Evolutionary conservation across 805 yeast species (phyloP).

Genomic region (Teunomyces kruisii): DNA sequence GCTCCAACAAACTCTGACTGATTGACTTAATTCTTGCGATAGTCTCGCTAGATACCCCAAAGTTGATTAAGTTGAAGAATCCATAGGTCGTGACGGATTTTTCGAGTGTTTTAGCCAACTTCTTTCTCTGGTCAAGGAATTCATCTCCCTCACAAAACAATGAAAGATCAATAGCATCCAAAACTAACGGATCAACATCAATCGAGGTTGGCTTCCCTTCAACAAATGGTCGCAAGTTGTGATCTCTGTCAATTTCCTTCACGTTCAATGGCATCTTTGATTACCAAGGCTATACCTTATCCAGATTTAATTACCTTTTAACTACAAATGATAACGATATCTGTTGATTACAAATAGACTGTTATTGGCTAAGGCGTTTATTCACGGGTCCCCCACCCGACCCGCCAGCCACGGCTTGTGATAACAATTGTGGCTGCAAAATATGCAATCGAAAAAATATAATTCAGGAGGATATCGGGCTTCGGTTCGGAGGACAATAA

Average conservation of each 20-base stretch:
- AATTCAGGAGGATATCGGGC: too few relatives aligned
- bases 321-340: neutral
- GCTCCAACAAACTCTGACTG: conserved; percentile 11
- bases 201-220: conserved; percentile 8
- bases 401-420: neutral
- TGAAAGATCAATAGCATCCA: conserved; percentile 10
- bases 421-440: neutral
- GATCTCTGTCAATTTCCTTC: conserved; percentile 7
- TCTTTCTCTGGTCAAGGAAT: conserved; percentile 3
- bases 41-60: conserved; percentile 7
- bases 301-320: neutral
- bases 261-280: neutral
- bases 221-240: conserved; percentile 11
- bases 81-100: conserved; percentile 10
- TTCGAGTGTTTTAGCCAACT: conserved; percentile 9
- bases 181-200: conserved; percentile 4
- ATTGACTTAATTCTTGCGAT: conserved; percentile 7
- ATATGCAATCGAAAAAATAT: neutral
- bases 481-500: too few relatives aligned
- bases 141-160: conserved; percentile 7
- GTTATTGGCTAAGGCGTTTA: neutral
- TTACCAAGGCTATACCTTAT: neutral
- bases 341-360: neutral
- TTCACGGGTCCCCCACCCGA: neutral
- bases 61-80: conserved; percentile 9